Evolutionary conservation across 192 early-diverging fungal species (phyloP).

Genomic region (Allomyces arbusculus): DNA sequence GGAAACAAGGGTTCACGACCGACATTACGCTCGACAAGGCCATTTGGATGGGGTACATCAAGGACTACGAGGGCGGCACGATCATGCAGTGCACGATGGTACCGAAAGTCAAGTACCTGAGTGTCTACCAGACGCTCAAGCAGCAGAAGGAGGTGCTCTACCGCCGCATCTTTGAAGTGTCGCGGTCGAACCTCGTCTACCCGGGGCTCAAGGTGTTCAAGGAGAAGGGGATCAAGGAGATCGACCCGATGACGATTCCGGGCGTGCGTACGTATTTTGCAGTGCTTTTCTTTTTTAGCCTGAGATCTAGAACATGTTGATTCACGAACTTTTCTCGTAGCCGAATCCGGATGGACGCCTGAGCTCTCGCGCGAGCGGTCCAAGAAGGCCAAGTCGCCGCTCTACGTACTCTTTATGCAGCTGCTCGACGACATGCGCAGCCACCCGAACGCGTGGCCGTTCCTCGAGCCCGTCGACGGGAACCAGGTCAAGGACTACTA

Average conservation of each 20-base stretch:
- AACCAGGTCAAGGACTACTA: constrained; percentile 89
- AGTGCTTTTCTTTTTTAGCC: neutral
- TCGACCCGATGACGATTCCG: constrained; percentile 70
- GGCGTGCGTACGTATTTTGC: constrained; percentile 39
- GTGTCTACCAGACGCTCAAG: constrained; percentile 47
- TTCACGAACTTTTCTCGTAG: neutral
- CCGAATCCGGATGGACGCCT: constrained; percentile 81
- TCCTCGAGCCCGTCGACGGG: constrained; percentile 69
- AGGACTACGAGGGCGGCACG: constrained; percentile 97
- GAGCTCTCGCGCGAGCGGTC: constrained; percentile 41
- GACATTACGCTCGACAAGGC: constrained; percentile 85
- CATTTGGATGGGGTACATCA: constrained; percentile 96
- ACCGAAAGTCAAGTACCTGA: constrained; percentile 67
- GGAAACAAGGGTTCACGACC: constrained; percentile 95
- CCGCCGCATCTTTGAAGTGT: constrained; percentile 42
- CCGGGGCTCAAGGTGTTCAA: constrained; percentile 56
- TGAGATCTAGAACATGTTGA: neutral
- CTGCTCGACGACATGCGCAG: constrained; percentile 57
- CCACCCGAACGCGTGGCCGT: constrained; percentile 77
- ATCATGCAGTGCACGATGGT: constrained; percentile 92
- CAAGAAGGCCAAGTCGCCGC: constrained; percentile 22
- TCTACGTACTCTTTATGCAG: constrained; percentile 46
- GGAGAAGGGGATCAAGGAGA: constrained; percentile 20
- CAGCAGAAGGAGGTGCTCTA: constrained; percentile 30
- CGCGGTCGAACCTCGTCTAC: constrained; percentile 55